phyloP scores from a whole-genome alignment of 108 stramenopile species.

The Discostella pseudostelligera region DNA sequence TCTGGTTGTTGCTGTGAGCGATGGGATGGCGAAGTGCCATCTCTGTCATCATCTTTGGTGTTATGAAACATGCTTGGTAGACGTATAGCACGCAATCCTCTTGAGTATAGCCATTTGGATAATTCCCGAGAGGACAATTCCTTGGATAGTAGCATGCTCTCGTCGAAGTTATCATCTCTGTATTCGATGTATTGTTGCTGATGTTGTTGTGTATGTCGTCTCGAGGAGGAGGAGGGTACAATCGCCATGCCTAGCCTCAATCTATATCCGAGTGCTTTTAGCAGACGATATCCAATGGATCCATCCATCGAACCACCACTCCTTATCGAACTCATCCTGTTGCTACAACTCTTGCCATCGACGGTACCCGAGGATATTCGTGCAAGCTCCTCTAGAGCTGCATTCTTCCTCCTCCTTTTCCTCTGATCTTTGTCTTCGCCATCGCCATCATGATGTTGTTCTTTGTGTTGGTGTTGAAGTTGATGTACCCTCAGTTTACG shows the following conservation, averaged over 20 bases:
- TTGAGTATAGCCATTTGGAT: constrained; percentile 25
- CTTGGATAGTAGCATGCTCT: too few relatives aligned
- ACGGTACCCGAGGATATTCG: constrained; percentile 2
- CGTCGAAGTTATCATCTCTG: neutral
- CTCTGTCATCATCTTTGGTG: constrained; percentile 1
- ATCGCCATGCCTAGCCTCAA: constrained; percentile 54
- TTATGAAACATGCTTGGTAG: constrained; percentile 17
- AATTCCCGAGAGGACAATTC: too few relatives aligned
- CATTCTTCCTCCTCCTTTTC: constrained; percentile 10
- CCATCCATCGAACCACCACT: constrained; percentile 2
- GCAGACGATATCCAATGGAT: constrained; percentile 59
- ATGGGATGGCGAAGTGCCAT: too few relatives aligned
- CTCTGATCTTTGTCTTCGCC: neutral
- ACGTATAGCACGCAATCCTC: constrained; percentile 28
- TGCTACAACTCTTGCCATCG: neutral
- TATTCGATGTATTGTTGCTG: neutral
- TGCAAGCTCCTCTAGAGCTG: constrained; percentile 36
- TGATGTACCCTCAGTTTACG: neutral
- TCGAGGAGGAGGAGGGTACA: constrained; percentile 17
- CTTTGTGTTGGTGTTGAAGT: neutral
- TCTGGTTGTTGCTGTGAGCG: too few relatives aligned
- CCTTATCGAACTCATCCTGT: neutral
- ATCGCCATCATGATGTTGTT: neutral
- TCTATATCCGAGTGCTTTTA: constrained; percentile 68
- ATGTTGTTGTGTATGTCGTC: neutral